Percentiles rank a stretch among this genome's conserved stretches.
Evolutionary conservation across 768 basidiomycete species (phyloP).

Genomic region (Suillus weaverae): DNA sequence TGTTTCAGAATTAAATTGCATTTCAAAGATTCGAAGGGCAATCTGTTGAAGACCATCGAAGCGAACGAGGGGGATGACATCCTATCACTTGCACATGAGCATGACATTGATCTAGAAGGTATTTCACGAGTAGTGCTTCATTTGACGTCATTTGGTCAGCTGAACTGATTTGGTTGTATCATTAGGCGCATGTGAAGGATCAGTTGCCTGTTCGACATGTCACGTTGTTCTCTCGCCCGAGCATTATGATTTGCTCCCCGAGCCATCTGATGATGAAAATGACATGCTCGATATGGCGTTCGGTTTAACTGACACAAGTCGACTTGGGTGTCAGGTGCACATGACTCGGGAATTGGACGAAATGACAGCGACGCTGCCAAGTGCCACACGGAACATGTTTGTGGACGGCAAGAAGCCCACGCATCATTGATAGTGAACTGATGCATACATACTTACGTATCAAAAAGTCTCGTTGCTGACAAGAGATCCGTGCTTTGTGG

Average conservation of each 20-base stretch:
- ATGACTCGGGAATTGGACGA: slow-evolving; percentile 84
- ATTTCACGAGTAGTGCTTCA: slow-evolving; percentile 20
- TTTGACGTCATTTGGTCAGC: not conserved
- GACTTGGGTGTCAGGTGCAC: slow-evolving; percentile 75
- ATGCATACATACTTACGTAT: not conserved
- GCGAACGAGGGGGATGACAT: slow-evolving; percentile 94
- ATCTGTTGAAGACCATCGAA: slow-evolving; percentile 82
- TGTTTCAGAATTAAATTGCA: slow-evolving; percentile 75
- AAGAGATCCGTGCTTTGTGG: not conserved
- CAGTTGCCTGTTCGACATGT: slow-evolving; percentile 96
- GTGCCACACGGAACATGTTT: slow-evolving; percentile 96
- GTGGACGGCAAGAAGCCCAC: slow-evolving; percentile 75
- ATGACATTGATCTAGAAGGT: slow-evolving; percentile 97
- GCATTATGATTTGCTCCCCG: slow-evolving; percentile 82
- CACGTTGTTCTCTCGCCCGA: slow-evolving; percentile 86
- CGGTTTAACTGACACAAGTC: slow-evolving; percentile 91
- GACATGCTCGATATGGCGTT: slow-evolving; percentile 99
- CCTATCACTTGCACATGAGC: slow-evolving; percentile 87
- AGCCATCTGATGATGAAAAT: slow-evolving; percentile 97
- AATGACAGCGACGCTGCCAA: slow-evolving; percentile 79
- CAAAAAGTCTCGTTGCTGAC: not conserved
- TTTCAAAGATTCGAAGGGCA: slow-evolving; percentile 88
- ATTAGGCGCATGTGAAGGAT: slow-evolving; percentile 93
- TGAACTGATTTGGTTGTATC: slow-evolving; percentile 1
- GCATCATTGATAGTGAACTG: slow-evolving; percentile 39